Evolutionary conservation across 257 asterid genomes (phyloP), one percentile per base, ranked within the genome.

Genomic region (Oldenlandia corymbosa): DNA sequence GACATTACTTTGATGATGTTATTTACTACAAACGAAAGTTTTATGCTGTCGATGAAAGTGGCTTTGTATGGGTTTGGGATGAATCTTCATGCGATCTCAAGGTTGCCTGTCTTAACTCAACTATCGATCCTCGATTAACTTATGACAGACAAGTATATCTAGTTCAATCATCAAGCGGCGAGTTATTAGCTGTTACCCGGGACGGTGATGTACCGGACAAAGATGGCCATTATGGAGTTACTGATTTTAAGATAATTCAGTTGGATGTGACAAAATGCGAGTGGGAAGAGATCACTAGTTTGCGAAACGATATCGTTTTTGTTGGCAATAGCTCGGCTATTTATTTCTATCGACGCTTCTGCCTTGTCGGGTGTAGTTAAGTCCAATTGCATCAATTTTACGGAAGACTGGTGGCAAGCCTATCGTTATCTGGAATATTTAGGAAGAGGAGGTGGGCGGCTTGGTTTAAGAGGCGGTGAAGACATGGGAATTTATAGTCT

Each of bases 11-110:
- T 24, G 12, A 21, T 1, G 64, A 58, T 1, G 21, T 37, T 14
- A 37, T 16, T 13, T 58, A 10, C 12, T 10, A 39, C 16, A 26
- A 58, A 7, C 28, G 64, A 58, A 42, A 58, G 7, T 9, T 36
- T 10, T 58, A 58, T 6, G 34, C 34, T 2, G 21, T 58, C 18
- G 11, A 10, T 58, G 21, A 24, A 1, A 2, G 16, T 20, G 64
- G 18, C 1, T n/a, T 49, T 6, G 24, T 58, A 36, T 58, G 30
- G 18, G 64, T 39, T 37, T 58, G 63, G 49, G 64, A 58, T 37
- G 17, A 24, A n/a, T n/a, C 16, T 2, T 18, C 5, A 24, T 5
- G 10, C 0, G 42, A 16, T 36, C 26, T 21, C 24, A 34, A 27
- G n/a, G 12, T 37, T 21, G 6, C 21, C 20, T 4, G 13, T 0